phyloP scores from a whole-genome alignment of 1,139 yeast species.

The Taiozyma sp. region DNA sequence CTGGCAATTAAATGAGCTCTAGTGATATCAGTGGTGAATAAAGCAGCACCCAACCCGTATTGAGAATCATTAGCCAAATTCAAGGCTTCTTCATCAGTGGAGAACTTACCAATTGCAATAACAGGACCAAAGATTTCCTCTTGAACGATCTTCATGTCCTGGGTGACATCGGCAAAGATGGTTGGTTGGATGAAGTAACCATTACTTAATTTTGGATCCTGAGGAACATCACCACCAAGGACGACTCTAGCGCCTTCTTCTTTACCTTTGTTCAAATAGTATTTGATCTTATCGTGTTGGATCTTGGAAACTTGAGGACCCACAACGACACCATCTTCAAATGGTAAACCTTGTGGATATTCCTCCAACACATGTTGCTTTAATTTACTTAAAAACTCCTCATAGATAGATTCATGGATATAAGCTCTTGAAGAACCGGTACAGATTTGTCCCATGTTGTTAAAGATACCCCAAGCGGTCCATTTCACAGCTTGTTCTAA shows the following conservation, averaged over 20 bases:
- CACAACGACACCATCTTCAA: slow-evolving; percentile 47
- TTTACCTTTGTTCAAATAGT: slow-evolving; percentile 63
- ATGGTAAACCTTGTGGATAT: slow-evolving; percentile 56
- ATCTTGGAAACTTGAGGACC: slow-evolving; percentile 76
- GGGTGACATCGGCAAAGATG: slow-evolving; percentile 56
- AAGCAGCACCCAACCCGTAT: slow-evolving; percentile 77
- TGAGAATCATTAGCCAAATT: slow-evolving; percentile 64
- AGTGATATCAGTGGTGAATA: slow-evolving; percentile 62
- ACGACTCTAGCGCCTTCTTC: slow-evolving; percentile 64
- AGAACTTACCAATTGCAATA: slow-evolving; percentile 66
- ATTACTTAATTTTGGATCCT: slow-evolving; percentile 25
- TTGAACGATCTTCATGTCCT: slow-evolving; percentile 50
- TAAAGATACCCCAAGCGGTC: slow-evolving; percentile 80
- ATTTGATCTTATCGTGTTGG: slow-evolving; percentile 63
- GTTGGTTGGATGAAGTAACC: slow-evolving; percentile 70
- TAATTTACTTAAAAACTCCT: slow-evolving; percentile 48
- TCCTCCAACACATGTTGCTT: slow-evolving; percentile 32
- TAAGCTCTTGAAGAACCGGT: slow-evolving; percentile 84
- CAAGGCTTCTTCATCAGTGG: slow-evolving; percentile 66
- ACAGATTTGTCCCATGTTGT: slow-evolving; percentile 87
- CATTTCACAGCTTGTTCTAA: slow-evolving; percentile 77
- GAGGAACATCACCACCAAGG: slow-evolving; percentile 55
- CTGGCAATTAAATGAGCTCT: slow-evolving; percentile 58
- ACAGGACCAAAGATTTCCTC: slow-evolving; percentile 95
- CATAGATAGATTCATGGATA: slow-evolving; percentile 65